These are phyloP conservation scores for Tetracentron sinense DNA, from an alignment of 164 flowering plant genomes.

Conservation along the genomic window DNA sequence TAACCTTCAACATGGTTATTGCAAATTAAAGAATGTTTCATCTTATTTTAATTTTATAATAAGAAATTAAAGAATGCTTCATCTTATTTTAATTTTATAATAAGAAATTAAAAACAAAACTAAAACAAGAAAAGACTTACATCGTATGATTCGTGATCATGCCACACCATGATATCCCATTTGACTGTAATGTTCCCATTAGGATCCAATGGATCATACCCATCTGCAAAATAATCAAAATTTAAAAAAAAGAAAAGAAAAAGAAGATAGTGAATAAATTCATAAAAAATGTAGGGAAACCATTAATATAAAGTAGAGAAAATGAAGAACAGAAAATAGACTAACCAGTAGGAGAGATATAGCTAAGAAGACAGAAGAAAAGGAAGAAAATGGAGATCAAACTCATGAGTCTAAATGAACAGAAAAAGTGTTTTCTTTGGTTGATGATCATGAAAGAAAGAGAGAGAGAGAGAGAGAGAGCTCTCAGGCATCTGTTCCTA, in stretches of 20 bases:
- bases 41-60: too few species aligned
- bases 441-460: too few species aligned
- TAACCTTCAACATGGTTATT: too few species aligned
- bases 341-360: constrained; percentile 6
- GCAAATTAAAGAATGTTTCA: too few species aligned
- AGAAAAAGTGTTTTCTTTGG: too few species aligned
- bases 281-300: neutral
- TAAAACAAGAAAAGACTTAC: constrained; percentile 32
- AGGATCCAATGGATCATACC: constrained; percentile 68
- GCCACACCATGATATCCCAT: constrained; percentile 56
- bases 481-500: too few species aligned
- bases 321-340: neutral
- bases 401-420: too few species aligned
- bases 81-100: neutral
- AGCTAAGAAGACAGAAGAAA: neutral
- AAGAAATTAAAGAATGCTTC: too few species aligned
- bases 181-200: constrained; percentile 55
- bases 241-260: constrained; percentile 6
- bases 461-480: too few species aligned
- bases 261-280: neutral
- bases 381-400: neutral
- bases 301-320: neutral
- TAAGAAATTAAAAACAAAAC: neutral
- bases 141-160: constrained; percentile 25
- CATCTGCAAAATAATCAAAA: constrained; percentile 42